Conservation (phyloP, 2,329 filamentous ascomycete genomes). For the Microthyrium microscopicum region DNA sequence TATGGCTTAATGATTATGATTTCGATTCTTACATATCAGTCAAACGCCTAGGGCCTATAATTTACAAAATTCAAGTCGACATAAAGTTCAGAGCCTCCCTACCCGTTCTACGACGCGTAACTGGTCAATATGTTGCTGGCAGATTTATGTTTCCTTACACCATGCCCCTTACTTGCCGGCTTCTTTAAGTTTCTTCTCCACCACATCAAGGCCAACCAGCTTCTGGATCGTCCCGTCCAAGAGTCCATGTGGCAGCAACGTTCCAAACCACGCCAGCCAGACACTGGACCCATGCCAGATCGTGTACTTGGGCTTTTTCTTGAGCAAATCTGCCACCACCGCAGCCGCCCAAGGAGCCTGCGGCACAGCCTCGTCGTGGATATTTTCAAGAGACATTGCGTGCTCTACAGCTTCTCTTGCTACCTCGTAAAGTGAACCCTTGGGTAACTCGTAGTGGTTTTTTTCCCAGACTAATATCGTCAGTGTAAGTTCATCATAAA, state of each 20-base stretch:
- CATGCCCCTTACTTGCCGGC: too few relatives aligned
- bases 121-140: too few relatives aligned
- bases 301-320: conserved; percentile 23
- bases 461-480: too few relatives aligned
- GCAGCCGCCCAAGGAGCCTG: conserved; percentile 36
- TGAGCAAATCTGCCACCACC: conserved; percentile 37
- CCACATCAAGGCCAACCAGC: neutral
- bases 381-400: conserved; percentile 34
- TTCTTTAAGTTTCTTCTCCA: conserved; percentile 14
- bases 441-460: conserved; percentile 26
- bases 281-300: conserved; percentile 38
- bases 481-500: too few relatives aligned
- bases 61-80: too few relatives aligned
- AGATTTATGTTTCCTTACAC: too few relatives aligned
- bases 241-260: conserved; percentile 27
- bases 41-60: too few relatives aligned
- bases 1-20: too few relatives aligned
- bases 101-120: too few relatives aligned
- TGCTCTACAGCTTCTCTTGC: conserved; percentile 28
- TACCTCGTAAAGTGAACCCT: conserved; percentile 34
- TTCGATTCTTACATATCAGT: too few relatives aligned
- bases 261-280: conserved; percentile 31
- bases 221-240: conserved; percentile 5
- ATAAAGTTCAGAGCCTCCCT: too few relatives aligned
- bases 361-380: conserved; percentile 35